Conservation (phyloP, 2,329 filamentous ascomycete genomes). For the Xylaria sp. region DNA sequence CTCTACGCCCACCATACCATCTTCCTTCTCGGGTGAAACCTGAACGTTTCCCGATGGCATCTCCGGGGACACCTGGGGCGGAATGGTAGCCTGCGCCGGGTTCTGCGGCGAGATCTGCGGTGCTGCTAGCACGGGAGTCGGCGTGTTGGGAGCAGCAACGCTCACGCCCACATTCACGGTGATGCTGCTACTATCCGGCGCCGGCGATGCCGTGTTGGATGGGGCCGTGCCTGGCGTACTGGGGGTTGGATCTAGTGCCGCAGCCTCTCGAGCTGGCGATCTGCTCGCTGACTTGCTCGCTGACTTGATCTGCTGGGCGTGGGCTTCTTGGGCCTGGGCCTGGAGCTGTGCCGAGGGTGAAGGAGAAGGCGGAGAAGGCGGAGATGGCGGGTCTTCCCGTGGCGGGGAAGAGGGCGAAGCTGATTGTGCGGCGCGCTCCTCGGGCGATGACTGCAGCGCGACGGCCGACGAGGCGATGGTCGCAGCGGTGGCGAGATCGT, state of each 20-base stretch:
- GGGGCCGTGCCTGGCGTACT: constrained; percentile 20
- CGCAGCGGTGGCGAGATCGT: constrained; percentile 60
- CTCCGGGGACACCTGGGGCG: constrained; percentile 31
- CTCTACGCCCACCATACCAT: constrained; percentile 40
- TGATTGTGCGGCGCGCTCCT: constrained; percentile 30
- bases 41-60: constrained; percentile 22
- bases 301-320: constrained; percentile 28
- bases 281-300: constrained; percentile 23
- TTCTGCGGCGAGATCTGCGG: constrained; percentile 44
- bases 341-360: constrained; percentile 37
- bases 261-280: constrained; percentile 23
- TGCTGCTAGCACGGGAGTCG: constrained; percentile 42
- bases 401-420: neutral
- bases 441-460: constrained; percentile 42
- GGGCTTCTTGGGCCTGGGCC: constrained; percentile 35
- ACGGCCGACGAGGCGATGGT: constrained; percentile 55
- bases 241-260: constrained; percentile 20
- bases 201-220: constrained; percentile 15
- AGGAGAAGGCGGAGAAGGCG: constrained; percentile 26
- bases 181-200: constrained; percentile 28
- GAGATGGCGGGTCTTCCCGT: constrained; percentile 10
- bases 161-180: constrained; percentile 21
- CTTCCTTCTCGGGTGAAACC: constrained; percentile 33
- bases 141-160: constrained; percentile 15
- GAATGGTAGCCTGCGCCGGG: constrained; percentile 43